Percentiles rank a stretch among this genome's conserved stretches.
These are phyloP conservation scores for Tulasnella sp. DNA, from an alignment of 768 basidiomycete species.

Conservation along the genomic window DNA sequence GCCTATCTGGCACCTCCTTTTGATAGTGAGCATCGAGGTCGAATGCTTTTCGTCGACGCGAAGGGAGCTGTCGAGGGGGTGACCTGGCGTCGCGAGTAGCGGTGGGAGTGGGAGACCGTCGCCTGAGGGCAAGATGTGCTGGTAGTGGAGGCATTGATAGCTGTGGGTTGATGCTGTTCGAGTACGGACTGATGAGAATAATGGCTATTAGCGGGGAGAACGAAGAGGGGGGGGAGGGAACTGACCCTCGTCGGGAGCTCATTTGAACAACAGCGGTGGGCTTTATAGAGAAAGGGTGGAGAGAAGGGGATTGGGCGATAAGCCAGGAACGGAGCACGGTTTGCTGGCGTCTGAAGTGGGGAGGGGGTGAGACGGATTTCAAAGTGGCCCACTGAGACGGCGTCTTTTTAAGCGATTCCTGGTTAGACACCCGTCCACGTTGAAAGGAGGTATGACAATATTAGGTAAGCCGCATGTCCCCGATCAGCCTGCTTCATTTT, in stretches of 20 bases:
- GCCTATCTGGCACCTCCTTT: no score
- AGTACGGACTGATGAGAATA: background rate
- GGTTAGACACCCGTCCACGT: no score
- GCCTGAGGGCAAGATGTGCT: background rate
- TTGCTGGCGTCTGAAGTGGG: no score
- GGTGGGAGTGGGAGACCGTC: background rate
- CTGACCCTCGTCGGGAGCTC: constrained; percentile 6
- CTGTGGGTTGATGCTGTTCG: background rate
- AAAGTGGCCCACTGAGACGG: no score
- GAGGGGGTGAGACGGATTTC: no score
- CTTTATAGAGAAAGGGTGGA: background rate
- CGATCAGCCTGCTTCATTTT: no score
- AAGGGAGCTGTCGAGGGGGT: background rate
- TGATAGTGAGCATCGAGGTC: no score
- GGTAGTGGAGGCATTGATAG: background rate
- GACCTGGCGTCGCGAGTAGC: background rate
- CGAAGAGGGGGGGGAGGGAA: background rate
- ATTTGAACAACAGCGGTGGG: background rate
- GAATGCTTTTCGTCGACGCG: constrained; percentile 1
- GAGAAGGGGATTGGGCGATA: constrained; percentile 1
- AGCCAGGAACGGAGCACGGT: no score
- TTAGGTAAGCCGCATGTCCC: no score
- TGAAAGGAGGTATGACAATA: no score
- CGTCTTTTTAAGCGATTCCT: no score
- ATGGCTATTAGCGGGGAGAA: background rate